Conservation (phyloP, 1,139 yeast genomes). For the Geotrichum restrictum region DNA sequence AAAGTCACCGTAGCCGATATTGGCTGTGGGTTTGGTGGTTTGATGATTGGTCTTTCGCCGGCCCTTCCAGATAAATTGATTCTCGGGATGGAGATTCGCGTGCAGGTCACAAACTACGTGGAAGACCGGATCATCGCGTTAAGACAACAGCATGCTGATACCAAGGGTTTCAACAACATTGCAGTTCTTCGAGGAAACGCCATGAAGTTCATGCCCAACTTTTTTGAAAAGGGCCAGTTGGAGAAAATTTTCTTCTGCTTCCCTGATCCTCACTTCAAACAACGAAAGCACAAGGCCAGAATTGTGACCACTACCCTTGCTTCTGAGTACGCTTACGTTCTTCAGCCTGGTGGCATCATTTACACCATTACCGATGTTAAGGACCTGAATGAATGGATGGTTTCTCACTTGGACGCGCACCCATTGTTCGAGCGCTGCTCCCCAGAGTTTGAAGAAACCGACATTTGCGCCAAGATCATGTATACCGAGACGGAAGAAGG, state of each 20-base stretch:
- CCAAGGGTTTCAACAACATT: slow-evolving; percentile 62
- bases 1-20: slow-evolving; percentile 88
- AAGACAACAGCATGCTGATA: slow-evolving; percentile 50
- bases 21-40: slow-evolving; percentile 98
- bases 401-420: slow-evolving; percentile 79
- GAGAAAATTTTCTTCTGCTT: slow-evolving; percentile 94
- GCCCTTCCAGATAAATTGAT: slow-evolving; percentile 68
- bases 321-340: slow-evolving; percentile 87
- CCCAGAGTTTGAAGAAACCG: slow-evolving; percentile 73
- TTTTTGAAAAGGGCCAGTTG: slow-evolving; percentile 68
- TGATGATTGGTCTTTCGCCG: slow-evolving; percentile 74
- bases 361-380: slow-evolving; percentile 95
- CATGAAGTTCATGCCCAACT: slow-evolving; percentile 94
- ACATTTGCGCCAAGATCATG: slow-evolving; percentile 83
- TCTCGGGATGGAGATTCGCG: slow-evolving; percentile 95
- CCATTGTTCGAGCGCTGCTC: slow-evolving; percentile 82
- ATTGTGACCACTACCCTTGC: slow-evolving; percentile 84
- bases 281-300: slow-evolving; percentile 94
- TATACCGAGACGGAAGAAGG: slow-evolving; percentile 93
- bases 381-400: slow-evolving; percentile 97
- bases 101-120: slow-evolving; percentile 94
- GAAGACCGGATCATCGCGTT: slow-evolving; percentile 91
- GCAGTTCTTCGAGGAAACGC: slow-evolving; percentile 92
- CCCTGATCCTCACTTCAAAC: slow-evolving; percentile 98
- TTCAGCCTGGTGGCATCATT: slow-evolving; percentile 79